Percentiles rank a stretch among this genome's conserved stretches.
Evolutionary conservation across 2,329 filamentous ascomycete genomes (phyloP).

Genomic region (Cryphonectria japonica): DNA sequence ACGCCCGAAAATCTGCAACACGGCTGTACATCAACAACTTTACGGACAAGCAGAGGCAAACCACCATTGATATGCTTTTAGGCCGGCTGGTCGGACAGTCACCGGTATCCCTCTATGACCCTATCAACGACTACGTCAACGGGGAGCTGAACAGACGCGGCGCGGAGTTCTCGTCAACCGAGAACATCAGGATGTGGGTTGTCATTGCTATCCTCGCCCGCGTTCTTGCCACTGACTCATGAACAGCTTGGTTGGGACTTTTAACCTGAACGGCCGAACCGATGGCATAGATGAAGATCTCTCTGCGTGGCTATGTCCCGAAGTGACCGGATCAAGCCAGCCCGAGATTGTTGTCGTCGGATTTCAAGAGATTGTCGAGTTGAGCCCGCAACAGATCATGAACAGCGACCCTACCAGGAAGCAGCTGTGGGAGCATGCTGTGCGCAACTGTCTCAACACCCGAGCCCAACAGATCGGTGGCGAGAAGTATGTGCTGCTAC

Average conservation of each 20-base stretch:
- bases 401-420: conserved; percentile 90
- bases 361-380: conserved; percentile 97
- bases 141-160: conserved; percentile 71
- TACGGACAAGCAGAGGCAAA: conserved; percentile 87
- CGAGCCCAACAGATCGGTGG: conserved; percentile 67
- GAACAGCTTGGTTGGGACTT: conserved; percentile 72
- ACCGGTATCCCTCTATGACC: conserved; percentile 87
- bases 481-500: conserved; percentile 84
- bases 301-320: conserved; percentile 81
- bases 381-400: conserved; percentile 98
- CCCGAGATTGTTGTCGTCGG: conserved; percentile 89
- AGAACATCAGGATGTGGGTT: conserved; percentile 74
- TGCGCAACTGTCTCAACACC: conserved; percentile 75
- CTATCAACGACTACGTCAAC: conserved; percentile 88
- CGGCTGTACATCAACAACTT: conserved; percentile 98
- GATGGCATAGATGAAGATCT: conserved; percentile 79
- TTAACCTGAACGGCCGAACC: conserved; percentile 91
- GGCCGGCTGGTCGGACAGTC: conserved; percentile 82
- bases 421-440: conserved; percentile 82
- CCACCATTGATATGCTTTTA: conserved; percentile 91
- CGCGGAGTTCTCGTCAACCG: conserved; percentile 74
- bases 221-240: conserved; percentile 33
- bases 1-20: conserved; percentile 91
- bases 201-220: neutral
- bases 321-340: conserved; percentile 59